Evolutionary conservation across 495 filamentous ascomycete species (phyloP).

Genomic region (Tetracladium setigerum): DNA sequence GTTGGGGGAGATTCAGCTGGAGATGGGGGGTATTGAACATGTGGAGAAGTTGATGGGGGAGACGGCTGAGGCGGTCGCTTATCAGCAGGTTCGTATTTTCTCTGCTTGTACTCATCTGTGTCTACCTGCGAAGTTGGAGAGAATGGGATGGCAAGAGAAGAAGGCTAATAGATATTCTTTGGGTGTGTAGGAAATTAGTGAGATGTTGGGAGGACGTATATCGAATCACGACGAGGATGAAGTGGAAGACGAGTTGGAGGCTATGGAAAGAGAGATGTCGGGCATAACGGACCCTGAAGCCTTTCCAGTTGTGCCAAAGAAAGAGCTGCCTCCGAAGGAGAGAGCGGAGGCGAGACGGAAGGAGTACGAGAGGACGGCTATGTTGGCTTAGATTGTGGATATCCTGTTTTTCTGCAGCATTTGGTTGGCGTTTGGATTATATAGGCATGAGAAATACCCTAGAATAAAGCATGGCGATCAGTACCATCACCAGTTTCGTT

Average conservation of each 20-base stretch:
- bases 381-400: conserved; percentile 34
- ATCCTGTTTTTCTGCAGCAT: conserved; percentile 4
- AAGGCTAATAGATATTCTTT: not conserved
- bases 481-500: too few species aligned
- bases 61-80: conserved; percentile 77
- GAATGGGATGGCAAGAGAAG: not conserved
- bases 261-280: conserved; percentile 61
- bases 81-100: conserved; percentile 60
- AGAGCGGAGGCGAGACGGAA: conserved; percentile 30
- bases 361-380: conserved; percentile 29
- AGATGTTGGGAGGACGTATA: conserved; percentile 79
- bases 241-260: conserved; percentile 89
- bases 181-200: conserved; percentile 65
- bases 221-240: conserved; percentile 94
- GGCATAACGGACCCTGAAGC: conserved; percentile 21
- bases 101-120: not conserved
- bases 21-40: conserved; percentile 91
- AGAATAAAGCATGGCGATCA: too few species aligned
- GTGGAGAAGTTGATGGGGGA: conserved; percentile 94
- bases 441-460: too few species aligned
- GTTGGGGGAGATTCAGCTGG: conserved; percentile 79
- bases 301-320: conserved; percentile 54
- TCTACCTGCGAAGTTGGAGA: not conserved
- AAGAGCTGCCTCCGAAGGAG: conserved; percentile 28
- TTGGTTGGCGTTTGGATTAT: conserved; percentile 7